phyloP scores from a whole-genome alignment of 1,139 yeast species.

The Kodamaea fungicola region DNA sequence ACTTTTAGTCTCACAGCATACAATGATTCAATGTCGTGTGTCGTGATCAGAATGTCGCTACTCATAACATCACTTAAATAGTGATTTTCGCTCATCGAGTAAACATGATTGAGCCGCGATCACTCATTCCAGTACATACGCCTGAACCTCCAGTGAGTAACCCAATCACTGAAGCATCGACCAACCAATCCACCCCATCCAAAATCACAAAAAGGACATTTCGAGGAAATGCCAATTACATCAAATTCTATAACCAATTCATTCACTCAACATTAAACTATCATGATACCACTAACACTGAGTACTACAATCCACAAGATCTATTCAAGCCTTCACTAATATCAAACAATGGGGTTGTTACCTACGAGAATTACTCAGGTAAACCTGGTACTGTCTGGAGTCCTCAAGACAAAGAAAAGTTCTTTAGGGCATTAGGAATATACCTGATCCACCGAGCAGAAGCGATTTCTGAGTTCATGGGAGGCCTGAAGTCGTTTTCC shows the following conservation, averaged over 20 bases:
- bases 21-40: no score
- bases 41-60: no score
- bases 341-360: slow-evolving; percentile 8
- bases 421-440: slow-evolving; percentile 39
- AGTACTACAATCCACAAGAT: slow-evolving; percentile 3
- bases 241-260: slow-evolving; percentile 14
- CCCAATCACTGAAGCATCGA: no score
- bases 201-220: slow-evolving; percentile 6
- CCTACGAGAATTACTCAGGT: slow-evolving; percentile 4
- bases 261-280: slow-evolving; percentile 10
- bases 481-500: slow-evolving; percentile 30
- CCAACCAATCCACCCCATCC: not conserved
- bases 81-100: no score
- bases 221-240: slow-evolving; percentile 15
- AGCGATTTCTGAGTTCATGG: slow-evolving; percentile 34
- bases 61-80: no score
- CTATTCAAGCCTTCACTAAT: slow-evolving; percentile 5
- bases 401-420: slow-evolving; percentile 35
- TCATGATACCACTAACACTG: slow-evolving; percentile 3
- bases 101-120: no score
- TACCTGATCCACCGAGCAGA: slow-evolving; percentile 49
- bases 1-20: no score
- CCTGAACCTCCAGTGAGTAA: no score
- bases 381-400: slow-evolving; percentile 35
- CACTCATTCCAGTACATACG: no score